Evolutionary conservation across 2,329 filamentous ascomycete genomes (phyloP), one percentile per base, ranked within the genome.

Genomic region (Alternaria tenuissima): DNA sequence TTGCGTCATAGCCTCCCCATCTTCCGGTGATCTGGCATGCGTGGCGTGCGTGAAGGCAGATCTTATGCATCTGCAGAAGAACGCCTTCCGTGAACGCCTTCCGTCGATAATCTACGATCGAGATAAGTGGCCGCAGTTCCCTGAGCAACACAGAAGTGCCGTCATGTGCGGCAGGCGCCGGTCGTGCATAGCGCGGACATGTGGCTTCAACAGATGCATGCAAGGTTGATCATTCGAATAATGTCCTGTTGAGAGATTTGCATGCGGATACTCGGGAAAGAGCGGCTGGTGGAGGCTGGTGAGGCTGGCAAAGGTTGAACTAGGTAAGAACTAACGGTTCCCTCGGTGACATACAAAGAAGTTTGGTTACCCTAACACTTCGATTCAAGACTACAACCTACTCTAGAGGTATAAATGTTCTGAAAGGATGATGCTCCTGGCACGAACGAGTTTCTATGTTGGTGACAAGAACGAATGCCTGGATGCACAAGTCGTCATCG

Each of bases 11-110:
- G 14, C 20, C 11, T 24, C 12, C 5, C 12, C 12, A 4, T 20
- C 14, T 20, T 24, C 36, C 22, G 18, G 16, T 16, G 44, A 42
- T 56, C 18, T 14, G 28, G 5, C 16, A 12, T 16, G 16, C 39
- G 44, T 56, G 53, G 53, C 26, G 44, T 16, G 28, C 18, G 26
- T 56, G 24, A 7, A 26, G 42, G 44, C 16, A 56, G 9, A 18
- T 34, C 34, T 20, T 18, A 18, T 49, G 28, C 36, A 49, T 49
- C n/a, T 42, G 20, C 12, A 3, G 39, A 24, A 16, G 12, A 12
- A 4, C 39, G 39, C 39, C 20, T 42, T 42, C 6, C 32, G 5
- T 36, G 3, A 5, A 49, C 4, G 11, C 38, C 46, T 48, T 24
- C 4, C 32, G 5, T 49, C 4, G 2, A 49, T 24, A 12, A 12